A percentile compares a stretch with the other conserved stretches of the same genome.
These are phyloP conservation scores for Ustilago bromivora DNA, from an alignment of 1,284 basidiomycete species.

Conservation along the genomic window DNA sequence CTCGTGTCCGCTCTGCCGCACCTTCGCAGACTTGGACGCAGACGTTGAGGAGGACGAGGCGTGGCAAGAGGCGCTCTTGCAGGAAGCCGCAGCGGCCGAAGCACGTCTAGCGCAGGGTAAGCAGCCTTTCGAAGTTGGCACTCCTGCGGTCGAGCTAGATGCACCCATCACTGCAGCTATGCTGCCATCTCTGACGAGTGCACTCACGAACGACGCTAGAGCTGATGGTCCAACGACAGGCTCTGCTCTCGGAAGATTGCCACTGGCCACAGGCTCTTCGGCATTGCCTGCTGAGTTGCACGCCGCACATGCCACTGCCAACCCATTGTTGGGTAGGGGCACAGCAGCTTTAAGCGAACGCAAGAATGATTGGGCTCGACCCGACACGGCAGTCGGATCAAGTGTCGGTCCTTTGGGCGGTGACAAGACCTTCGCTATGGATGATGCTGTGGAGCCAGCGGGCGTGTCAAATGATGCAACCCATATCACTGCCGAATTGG, in stretches of 20 bases:
- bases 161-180: slow-evolving; percentile 34
- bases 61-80: slow-evolving; percentile 60
- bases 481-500: slow-evolving; percentile 18
- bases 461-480: slow-evolving; percentile 4
- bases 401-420: slow-evolving; percentile 37
- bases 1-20: slow-evolving; percentile 87
- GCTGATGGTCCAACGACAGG: slow-evolving; percentile 2
- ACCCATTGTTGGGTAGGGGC: slow-evolving; percentile 14
- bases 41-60: slow-evolving; percentile 80
- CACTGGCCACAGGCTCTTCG: slow-evolving; percentile 9
- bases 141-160: slow-evolving; percentile 47
- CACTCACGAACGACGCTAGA: slow-evolving; percentile 10
- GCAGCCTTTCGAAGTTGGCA: slow-evolving; percentile 46
- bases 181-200: slow-evolving; percentile 18
- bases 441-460: slow-evolving; percentile 5
- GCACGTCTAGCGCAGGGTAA: slow-evolving; percentile 41
- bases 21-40: slow-evolving; percentile 91
- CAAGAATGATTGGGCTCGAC: slow-evolving; percentile 53
- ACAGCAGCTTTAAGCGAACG: slow-evolving; percentile 36
- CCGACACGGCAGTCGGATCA: slow-evolving; percentile 50
- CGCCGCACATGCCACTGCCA: slow-evolving; percentile 14
- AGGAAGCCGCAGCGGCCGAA: slow-evolving; percentile 52
- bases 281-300: slow-evolving; percentile 19
- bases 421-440: slow-evolving; percentile 33
- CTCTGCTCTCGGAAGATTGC: background rate